These are phyloP conservation scores for Solanum tarapatanum DNA, from an alignment of 257 asterid genomes.

Conservation along the genomic window DNA sequence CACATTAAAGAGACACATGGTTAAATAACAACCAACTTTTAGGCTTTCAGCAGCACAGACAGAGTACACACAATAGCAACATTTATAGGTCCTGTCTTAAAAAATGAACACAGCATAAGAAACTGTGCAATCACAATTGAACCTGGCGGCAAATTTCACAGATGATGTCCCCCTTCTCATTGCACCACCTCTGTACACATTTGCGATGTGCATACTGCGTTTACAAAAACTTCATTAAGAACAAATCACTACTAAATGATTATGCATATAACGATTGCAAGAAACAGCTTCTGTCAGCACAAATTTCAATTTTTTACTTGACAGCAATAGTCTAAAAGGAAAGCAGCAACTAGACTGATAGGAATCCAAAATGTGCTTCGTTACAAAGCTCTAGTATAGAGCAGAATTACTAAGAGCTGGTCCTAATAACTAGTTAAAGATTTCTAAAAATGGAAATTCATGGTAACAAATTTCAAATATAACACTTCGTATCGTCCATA, in stretches of 20 bases:
- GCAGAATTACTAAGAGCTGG: background rate
- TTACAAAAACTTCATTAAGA: background rate
- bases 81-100: background rate
- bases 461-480: background rate
- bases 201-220: conserved; percentile 70
- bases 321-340: background rate
- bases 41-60: background rate
- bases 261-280: background rate
- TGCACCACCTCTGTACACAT: conserved; percentile 86
- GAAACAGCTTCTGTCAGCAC: background rate
- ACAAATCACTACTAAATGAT: background rate
- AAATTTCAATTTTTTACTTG: background rate
- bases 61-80: background rate
- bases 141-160: conserved; percentile 82
- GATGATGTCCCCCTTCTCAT: conserved; percentile 72
- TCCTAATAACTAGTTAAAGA: background rate
- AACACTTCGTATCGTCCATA: too few relatives aligned
- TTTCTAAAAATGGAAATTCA: background rate
- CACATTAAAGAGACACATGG: conserved; percentile 1
- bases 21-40: background rate
- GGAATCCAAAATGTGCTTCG: background rate
- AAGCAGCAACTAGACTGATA: background rate
- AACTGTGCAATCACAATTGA: background rate
- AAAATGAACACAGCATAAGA: background rate
- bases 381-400: background rate